Conservation (phyloP, 1,284 basidiomycete genomes). For the Naganishia albida region DNA sequence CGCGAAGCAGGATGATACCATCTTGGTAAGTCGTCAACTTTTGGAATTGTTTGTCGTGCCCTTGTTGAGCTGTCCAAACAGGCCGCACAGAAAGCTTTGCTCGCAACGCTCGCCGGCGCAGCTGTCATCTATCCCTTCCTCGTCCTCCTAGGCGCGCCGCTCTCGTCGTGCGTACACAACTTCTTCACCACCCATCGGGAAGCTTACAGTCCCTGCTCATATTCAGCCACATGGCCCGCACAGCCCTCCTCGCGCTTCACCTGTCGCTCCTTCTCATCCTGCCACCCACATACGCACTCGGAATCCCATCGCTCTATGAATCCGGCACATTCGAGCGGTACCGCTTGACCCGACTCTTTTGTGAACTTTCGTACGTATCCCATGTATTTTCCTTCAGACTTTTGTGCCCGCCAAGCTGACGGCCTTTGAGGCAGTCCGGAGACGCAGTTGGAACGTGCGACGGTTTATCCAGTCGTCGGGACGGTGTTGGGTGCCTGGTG, state of each 20-base stretch:
- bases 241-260: conserved; percentile 68
- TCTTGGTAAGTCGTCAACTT: conserved; percentile 36
- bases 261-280: conserved; percentile 69
- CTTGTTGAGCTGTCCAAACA: conserved; percentile 1
- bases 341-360: conserved; percentile 73
- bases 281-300: conserved; percentile 70
- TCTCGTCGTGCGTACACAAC: conserved; percentile 58
- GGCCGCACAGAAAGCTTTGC: conserved; percentile 55
- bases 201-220: conserved; percentile 22
- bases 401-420: conserved; percentile 2
- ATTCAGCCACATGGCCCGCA: conserved; percentile 53
- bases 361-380: conserved; percentile 68
- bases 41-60: conserved; percentile 49
- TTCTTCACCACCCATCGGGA: conserved; percentile 33
- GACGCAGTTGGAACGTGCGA: conserved; percentile 68
- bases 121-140: conserved; percentile 59
- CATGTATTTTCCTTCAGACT: neutral
- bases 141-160: conserved; percentile 74
- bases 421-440: conserved; percentile 60
- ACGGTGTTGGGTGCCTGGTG: conserved; percentile 72
- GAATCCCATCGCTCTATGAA: conserved; percentile 59
- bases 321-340: conserved; percentile 46
- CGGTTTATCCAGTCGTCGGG: conserved; percentile 78
- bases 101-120: conserved; percentile 61
- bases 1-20: conserved; percentile 45